phyloP scores from a whole-genome alignment of 148 eudicot species.

The Heliamphora exappendiculata region DNA sequence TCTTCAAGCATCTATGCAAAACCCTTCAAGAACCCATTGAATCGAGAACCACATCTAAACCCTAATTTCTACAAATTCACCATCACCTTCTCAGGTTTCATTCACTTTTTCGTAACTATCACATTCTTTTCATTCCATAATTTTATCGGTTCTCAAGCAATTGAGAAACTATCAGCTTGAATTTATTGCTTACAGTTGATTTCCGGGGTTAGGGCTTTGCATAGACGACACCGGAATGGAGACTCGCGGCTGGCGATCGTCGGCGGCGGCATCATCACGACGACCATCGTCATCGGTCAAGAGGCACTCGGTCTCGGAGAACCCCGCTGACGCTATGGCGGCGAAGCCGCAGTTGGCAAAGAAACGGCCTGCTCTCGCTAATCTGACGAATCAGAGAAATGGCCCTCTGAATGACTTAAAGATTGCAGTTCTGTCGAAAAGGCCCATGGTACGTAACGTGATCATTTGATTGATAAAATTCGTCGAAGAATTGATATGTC shows the following conservation, averaged over 20 bases:
- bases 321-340: conserved; percentile 23
- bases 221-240: conserved; percentile 10
- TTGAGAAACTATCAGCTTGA: background rate
- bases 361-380: conserved; percentile 58
- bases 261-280: background rate
- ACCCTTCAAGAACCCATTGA: background rate
- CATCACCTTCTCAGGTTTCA: too few relatives aligned
- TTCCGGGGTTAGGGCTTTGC: too few relatives aligned
- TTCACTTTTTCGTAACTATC: too few relatives aligned
- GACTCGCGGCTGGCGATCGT: conserved; percentile 18
- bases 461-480: too few relatives aligned
- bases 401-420: background rate
- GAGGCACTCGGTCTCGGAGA: conserved; percentile 33
- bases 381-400: conserved; percentile 48
- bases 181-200: too few relatives aligned
- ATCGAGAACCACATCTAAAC: background rate
- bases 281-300: conserved; percentile 17
- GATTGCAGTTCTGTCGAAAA: too few relatives aligned
- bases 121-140: background rate
- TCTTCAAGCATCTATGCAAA: too few relatives aligned
- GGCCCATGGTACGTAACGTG: too few relatives aligned
- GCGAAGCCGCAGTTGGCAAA: conserved; percentile 29
- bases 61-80: background rate
- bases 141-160: background rate
- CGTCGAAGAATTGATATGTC: too few relatives aligned